phyloP scores from a whole-genome alignment of 352 stramenopile species.

The Pythium guiyangense region DNA sequence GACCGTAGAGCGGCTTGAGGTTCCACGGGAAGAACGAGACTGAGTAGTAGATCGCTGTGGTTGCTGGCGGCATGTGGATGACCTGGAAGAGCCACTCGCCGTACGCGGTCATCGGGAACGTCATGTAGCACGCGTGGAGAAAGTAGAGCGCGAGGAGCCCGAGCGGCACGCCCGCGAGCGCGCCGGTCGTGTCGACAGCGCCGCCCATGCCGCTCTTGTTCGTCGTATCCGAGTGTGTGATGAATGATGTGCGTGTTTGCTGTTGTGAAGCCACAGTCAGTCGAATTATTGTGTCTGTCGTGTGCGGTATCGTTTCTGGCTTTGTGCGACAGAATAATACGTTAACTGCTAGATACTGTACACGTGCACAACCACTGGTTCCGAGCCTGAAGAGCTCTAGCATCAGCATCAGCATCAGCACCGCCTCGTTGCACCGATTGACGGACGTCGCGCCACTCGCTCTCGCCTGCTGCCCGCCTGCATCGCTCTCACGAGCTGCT shows the following conservation, averaged over 20 bases:
- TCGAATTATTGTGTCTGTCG: slow-evolving; percentile 2
- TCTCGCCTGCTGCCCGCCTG: background rate
- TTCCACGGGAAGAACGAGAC: slow-evolving; percentile 84
- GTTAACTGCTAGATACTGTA: background rate
- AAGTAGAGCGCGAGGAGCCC: slow-evolving; percentile 75
- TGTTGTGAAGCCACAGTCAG: slow-evolving; percentile 2
- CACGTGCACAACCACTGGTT: background rate
- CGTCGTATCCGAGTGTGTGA: background rate
- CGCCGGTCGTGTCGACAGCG: background rate
- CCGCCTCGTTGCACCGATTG: too few relatives aligned
- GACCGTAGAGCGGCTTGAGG: slow-evolving; percentile 78
- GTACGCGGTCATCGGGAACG: slow-evolving; percentile 79
- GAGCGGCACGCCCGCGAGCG: slow-evolving; percentile 26
- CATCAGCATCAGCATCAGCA: background rate
- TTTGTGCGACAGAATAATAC: background rate
- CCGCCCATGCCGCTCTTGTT: background rate
- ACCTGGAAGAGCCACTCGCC: slow-evolving; percentile 70
- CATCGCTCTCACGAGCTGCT: background rate
- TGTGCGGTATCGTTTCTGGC: background rate
- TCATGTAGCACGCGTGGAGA: slow-evolving; percentile 69
- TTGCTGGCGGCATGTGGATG: slow-evolving; percentile 73
- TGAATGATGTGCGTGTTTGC: background rate
- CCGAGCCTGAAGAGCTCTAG: background rate
- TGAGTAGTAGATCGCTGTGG: slow-evolving; percentile 77
- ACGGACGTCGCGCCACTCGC: background rate